These are phyloP conservation scores for Vitis amurensis DNA, from an alignment of 164 flowering plant species.

Conservation along the genomic window DNA sequence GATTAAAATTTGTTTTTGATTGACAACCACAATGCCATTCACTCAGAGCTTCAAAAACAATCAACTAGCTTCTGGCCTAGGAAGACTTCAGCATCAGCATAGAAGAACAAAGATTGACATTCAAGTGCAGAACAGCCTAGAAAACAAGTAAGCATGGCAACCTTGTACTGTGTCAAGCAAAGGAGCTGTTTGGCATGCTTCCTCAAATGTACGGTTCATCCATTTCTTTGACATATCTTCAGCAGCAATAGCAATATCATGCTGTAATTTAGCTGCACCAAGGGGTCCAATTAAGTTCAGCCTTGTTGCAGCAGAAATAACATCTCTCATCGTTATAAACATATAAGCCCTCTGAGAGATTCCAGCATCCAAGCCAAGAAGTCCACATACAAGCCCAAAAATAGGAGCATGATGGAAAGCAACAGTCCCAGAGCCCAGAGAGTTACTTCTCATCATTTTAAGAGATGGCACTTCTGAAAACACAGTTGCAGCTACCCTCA, in stretches of 20 bases:
- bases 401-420: slow-evolving; percentile 89
- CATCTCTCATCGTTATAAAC: slow-evolving; percentile 90
- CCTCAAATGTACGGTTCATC: slow-evolving; percentile 68
- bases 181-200: slow-evolving; percentile 85
- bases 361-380: slow-evolving; percentile 61
- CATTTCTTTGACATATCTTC: slow-evolving; percentile 67
- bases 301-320: slow-evolving; percentile 92
- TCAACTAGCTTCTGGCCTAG: too few relatives aligned
- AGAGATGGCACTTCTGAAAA: slow-evolving; percentile 65
- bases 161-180: slow-evolving; percentile 87
- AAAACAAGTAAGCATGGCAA: slow-evolving; percentile 84
- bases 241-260: slow-evolving; percentile 63
- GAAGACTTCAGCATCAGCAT: too few relatives aligned
- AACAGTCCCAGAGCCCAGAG: slow-evolving; percentile 35
- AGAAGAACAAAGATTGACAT: too few relatives aligned
- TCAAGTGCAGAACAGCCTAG: slow-evolving; percentile 87
- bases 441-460: slow-evolving; percentile 59
- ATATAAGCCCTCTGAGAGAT: slow-evolving; percentile 76
- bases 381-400: slow-evolving; percentile 83
- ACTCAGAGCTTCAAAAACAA: too few relatives aligned
- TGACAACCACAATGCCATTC: too few relatives aligned
- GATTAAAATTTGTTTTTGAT: too few relatives aligned
- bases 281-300: slow-evolving; percentile 87
- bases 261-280: slow-evolving; percentile 87
- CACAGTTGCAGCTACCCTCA: slow-evolving; percentile 77